phyloP scores from a whole-genome alignment of 1,284 basidiomycete genomes.

The Ceratobasidium sp. region DNA sequence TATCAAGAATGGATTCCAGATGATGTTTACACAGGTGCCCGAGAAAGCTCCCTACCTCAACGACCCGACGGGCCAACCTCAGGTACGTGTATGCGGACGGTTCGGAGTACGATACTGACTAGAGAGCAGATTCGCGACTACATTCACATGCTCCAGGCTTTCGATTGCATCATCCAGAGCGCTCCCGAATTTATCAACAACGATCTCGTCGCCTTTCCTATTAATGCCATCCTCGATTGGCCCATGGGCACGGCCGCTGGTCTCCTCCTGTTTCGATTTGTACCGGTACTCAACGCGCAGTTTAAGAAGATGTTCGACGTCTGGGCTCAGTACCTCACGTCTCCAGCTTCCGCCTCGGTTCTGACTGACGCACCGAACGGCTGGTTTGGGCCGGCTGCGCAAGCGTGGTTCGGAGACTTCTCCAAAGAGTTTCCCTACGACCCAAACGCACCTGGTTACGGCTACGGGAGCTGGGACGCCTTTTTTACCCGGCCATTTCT shows the following conservation, averaged over 20 bases:
- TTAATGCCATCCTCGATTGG: slow-evolving; percentile 61
- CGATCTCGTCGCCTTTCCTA: slow-evolving; percentile 58
- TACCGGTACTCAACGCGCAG: slow-evolving; percentile 57
- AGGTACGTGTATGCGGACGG: not conserved
- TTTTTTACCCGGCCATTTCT: slow-evolving; percentile 63
- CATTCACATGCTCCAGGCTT: slow-evolving; percentile 57
- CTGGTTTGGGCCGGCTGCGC: slow-evolving; percentile 60
- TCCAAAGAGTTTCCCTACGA: slow-evolving; percentile 59
- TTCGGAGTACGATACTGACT: not conserved
- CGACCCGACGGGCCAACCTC: slow-evolving; percentile 23
- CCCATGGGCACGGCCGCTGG: slow-evolving; percentile 62
- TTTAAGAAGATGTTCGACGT: slow-evolving; percentile 58
- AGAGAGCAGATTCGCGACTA: slow-evolving; percentile 58
- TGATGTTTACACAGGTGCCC: slow-evolving; percentile 38
- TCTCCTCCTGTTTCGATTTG: slow-evolving; percentile 59
- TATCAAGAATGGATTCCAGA: slow-evolving; percentile 24
- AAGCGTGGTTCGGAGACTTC: slow-evolving; percentile 51
- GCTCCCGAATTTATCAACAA: slow-evolving; percentile 56
- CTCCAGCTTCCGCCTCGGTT: slow-evolving; percentile 57
- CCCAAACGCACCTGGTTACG: slow-evolving; percentile 55
- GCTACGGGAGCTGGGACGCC: slow-evolving; percentile 65
- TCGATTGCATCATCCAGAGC: slow-evolving; percentile 58
- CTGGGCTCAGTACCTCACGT: slow-evolving; percentile 62
- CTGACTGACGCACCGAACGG: slow-evolving; percentile 55
- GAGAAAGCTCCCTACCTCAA: slow-evolving; percentile 22